Conservation (phyloP, 192 early-diverging fungal species). For the Coemansia javaensis region DNA sequence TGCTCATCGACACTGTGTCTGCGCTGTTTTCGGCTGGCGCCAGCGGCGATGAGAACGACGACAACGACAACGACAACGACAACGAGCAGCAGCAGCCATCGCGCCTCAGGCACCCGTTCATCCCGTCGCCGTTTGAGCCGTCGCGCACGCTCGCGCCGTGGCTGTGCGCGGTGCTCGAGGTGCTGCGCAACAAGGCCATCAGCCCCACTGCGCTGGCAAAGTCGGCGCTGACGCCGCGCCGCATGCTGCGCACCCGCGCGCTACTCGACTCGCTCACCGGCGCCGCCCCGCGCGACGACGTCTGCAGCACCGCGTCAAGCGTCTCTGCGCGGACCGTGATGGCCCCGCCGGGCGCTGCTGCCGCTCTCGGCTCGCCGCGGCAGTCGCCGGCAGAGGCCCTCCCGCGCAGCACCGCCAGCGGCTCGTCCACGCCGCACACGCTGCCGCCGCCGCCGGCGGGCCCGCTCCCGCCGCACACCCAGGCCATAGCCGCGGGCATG, state of each 20-base stretch:
- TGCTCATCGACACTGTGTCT: conserved; percentile 28
- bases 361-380: not conserved
- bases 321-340: conserved; percentile 5
- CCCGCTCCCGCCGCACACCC: conserved; percentile 19
- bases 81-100: not conserved
- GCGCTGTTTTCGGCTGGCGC: conserved; percentile 23
- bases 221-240: conserved; percentile 38
- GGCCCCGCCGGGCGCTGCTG: too few species aligned
- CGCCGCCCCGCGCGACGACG: conserved; percentile 11
- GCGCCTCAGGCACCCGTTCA: conserved; percentile 17
- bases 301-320: conserved; percentile 18
- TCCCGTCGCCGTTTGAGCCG: conserved; percentile 34
- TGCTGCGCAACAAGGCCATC: conserved; percentile 48
- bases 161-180: conserved; percentile 29
- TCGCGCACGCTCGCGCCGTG: conserved; percentile 43
- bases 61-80: not conserved
- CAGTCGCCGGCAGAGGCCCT: not conserved
- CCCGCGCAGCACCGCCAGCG: conserved; percentile 2
- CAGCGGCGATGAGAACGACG: too few species aligned
- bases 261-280: conserved; percentile 45
- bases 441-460: not conserved
- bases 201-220: conserved; percentile 38
- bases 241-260: conserved; percentile 43
- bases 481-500: conserved; percentile 19
- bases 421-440: not conserved